A percentile compares a stretch with the other conserved stretches of the same genome.
Evolutionary conservation across 1,284 basidiomycete genomes (phyloP).

Genomic region (Melanopsichium pennsylvanicum): DNA sequence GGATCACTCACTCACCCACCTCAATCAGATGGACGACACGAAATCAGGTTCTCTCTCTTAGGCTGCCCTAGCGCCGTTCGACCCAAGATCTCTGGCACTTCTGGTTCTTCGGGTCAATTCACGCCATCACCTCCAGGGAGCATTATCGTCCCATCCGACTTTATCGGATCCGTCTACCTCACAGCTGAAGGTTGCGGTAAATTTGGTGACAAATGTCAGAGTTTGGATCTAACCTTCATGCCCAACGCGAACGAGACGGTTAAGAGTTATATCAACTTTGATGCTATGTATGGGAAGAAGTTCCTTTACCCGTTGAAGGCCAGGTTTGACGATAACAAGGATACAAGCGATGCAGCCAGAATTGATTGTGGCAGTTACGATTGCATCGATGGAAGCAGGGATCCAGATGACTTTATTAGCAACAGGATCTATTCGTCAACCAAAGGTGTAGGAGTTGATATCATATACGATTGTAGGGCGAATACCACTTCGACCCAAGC

Average conservation of each 20-base stretch:
- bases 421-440: slow-evolving; percentile 25
- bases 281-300: slow-evolving; percentile 27
- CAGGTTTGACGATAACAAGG: slow-evolving; percentile 27
- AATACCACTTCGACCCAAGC: slow-evolving; percentile 19
- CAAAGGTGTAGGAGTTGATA: slow-evolving; percentile 26
- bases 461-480: slow-evolving; percentile 28
- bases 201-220: slow-evolving; percentile 28
- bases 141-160: slow-evolving; percentile 32
- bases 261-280: slow-evolving; percentile 27
- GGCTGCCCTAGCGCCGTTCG: slow-evolving; percentile 10
- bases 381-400: slow-evolving; percentile 23
- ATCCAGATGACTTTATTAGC: slow-evolving; percentile 32
- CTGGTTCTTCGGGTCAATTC: slow-evolving; percentile 12
- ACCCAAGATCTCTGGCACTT: slow-evolving; percentile 37
- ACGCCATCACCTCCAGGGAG: slow-evolving; percentile 11
- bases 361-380: slow-evolving; percentile 21
- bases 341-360: background rate
- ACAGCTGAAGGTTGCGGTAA: slow-evolving; percentile 30
- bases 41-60: slow-evolving; percentile 27
- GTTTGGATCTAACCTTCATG: slow-evolving; percentile 30
- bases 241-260: slow-evolving; percentile 26
- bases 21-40: slow-evolving; percentile 30
- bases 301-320: slow-evolving; percentile 31
- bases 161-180: slow-evolving; percentile 36
- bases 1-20: slow-evolving; percentile 5